Evolutionary conservation across 345 rosid genomes (phyloP).

Genomic region (Mercurialis annua): DNA sequence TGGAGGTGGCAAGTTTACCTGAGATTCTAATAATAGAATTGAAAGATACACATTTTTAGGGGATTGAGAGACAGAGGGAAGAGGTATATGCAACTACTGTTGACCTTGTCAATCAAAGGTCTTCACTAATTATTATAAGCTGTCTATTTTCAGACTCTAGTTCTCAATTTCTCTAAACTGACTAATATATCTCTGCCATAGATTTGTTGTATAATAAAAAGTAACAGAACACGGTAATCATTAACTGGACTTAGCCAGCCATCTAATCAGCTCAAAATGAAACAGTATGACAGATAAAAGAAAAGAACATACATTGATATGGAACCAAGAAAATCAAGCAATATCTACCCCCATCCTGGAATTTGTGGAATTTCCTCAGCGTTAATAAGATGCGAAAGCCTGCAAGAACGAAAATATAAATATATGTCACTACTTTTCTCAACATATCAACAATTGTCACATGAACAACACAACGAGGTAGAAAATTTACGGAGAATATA

Average conservation of each 20-base stretch:
- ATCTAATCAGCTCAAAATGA: background rate
- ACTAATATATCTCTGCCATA: background rate
- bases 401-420: conserved; percentile 25
- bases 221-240: background rate
- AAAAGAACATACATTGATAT: background rate
- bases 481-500: conserved; percentile 63
- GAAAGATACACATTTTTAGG: background rate
- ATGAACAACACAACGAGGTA: background rate
- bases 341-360: background rate
- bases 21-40: conserved; percentile 41
- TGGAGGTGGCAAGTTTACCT: conserved; percentile 29
- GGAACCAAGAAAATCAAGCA: background rate
- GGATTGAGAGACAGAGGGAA: background rate
- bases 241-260: conserved; percentile 1
- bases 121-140: no score
- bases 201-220: background rate
- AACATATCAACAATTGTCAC: background rate
- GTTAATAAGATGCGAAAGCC: conserved; percentile 60
- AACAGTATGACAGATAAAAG: background rate
- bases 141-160: no score
- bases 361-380: conserved; percentile 6
- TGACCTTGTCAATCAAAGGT: conserved; percentile 13
- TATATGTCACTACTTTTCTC: background rate
- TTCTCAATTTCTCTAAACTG: background rate
- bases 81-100: conserved; percentile 9